Base-by-base conservation (phyloP, 2,329 filamentous ascomycete species). In the Colletotrichum musicola region DNA sequence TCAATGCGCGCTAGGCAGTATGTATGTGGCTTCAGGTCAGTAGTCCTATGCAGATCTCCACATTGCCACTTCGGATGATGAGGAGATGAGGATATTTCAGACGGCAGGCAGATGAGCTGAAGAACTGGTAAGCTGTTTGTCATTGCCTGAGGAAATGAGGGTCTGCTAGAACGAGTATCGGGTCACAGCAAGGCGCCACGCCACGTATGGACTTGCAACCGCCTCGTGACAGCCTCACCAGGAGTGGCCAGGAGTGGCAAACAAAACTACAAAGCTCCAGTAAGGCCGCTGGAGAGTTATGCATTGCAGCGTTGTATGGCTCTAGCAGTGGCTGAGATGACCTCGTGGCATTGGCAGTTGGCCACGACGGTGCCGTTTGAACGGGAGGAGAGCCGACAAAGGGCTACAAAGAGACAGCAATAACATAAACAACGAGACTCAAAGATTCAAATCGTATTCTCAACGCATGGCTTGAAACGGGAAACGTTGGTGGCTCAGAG, bases 31-130 rank as follows among this genome's bases (percentile, higher is more conserved):
- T 30, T 49, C 14, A 35, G 18, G 56, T 46, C 27, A 61, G 27
- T 25, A 56, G 42, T 62, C 27, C 42, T 40, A 55, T 49, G 55
- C 42, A 56, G 57, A 62, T 50, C 50, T 56, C 50, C 63, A 62
- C 57, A 42, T 22, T 25, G n/a, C 50, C 50, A 50, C 49, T 35
- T 12, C 9, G 38, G 16, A 12, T 38, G 49, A 13, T 47, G 20
- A 16, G 57, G 40, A 55, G 22, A 56, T 62, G 49, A 42, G 27
- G n/a, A 9, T 6, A 50, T 55, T 62, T 30, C 25, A 10, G 57
- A 51, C 57, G 38, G 27, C 22, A 13, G 22, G 22, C 20, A 25
- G 40, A 30, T 5, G 57, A 40, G 40, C 57, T 55, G 42, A 30
- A 56, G 50, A 42, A 42, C 49, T 44, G 57, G 27, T 16, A 58